phyloP scores from a whole-genome alignment of 805 yeast genomes.

The Metschnikowia vanudenii region DNA sequence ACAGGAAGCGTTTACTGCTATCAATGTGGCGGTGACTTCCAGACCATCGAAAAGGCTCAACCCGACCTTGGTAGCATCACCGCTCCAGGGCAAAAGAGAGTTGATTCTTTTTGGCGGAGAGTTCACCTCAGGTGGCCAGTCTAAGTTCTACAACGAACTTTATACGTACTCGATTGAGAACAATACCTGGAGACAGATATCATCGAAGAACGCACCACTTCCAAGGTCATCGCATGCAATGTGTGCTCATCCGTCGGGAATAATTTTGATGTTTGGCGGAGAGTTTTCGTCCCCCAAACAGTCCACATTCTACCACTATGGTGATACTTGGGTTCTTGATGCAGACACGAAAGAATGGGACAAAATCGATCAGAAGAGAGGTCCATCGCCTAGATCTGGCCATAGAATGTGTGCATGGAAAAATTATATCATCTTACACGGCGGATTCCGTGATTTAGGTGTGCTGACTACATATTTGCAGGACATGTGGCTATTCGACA shows the following conservation, averaged over 20 bases:
- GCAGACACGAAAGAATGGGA: conserved; percentile 85
- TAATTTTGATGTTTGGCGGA: conserved; percentile 87
- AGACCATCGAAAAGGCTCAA: conserved; percentile 72
- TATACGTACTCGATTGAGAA: conserved; percentile 71
- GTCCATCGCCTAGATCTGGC: conserved; percentile 88
- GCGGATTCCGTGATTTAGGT: conserved; percentile 93
- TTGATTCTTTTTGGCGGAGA: conserved; percentile 91
- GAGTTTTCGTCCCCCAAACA: conserved; percentile 97
- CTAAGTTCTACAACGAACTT: conserved; percentile 81
- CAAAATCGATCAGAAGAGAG: conserved; percentile 70
- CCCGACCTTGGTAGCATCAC: conserved; percentile 71
- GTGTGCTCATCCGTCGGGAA: conserved; percentile 90
- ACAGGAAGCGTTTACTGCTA: conserved; percentile 74
- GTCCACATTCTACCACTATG: conserved; percentile 91
- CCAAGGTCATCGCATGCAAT: conserved; percentile 93
- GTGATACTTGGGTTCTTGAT: conserved; percentile 94
- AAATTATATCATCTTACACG: conserved; percentile 78
- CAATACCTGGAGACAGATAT: conserved; percentile 73
- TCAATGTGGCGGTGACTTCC: conserved; percentile 54
- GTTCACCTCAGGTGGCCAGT: conserved; percentile 45
- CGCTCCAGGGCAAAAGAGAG: conserved; percentile 73
- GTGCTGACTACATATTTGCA: conserved; percentile 75
- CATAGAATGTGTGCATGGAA: conserved; percentile 91
- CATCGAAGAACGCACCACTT: conserved; percentile 84
- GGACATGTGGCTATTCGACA: conserved; percentile 92